These are phyloP conservation scores for Arthrinium puccinioides DNA, from an alignment of 2,329 filamentous ascomycete species.

Conservation along the genomic window DNA sequence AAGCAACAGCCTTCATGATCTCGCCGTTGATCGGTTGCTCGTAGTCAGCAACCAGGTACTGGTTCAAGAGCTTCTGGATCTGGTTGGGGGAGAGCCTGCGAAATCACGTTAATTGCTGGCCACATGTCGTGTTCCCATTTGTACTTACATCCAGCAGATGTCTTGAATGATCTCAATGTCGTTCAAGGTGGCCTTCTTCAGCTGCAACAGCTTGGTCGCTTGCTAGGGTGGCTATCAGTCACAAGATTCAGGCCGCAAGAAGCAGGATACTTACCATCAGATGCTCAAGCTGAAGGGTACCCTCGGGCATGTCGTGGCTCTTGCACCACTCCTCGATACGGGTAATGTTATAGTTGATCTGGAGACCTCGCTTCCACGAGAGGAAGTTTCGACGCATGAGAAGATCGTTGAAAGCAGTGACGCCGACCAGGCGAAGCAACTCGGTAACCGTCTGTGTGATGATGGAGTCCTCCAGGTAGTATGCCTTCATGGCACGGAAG, in stretches of 20 bases:
- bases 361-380: conserved; percentile 96
- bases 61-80: conserved; percentile 97
- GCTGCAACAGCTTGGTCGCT: conserved; percentile 94
- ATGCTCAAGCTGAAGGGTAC: conserved; percentile 94
- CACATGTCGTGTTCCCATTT: conserved; percentile 1
- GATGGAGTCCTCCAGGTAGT: conserved; percentile 93
- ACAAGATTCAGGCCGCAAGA: no score
- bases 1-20: conserved; percentile 99
- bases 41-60: conserved; percentile 97
- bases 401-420: conserved; percentile 96
- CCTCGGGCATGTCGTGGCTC: conserved; percentile 98
- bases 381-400: conserved; percentile 98
- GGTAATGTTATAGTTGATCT: conserved; percentile 99
- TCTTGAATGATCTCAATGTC: conserved; percentile 99
- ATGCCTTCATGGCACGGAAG: conserved; percentile 98
- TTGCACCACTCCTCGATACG: conserved; percentile 99
- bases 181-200: conserved; percentile 98
- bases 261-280: conserved; percentile 63
- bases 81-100: conserved; percentile 90
- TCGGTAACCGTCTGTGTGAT: conserved; percentile 94
- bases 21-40: conserved; percentile 99
- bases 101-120: conserved; percentile 8
- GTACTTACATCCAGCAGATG: conserved; percentile 96
- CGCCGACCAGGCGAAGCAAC: conserved; percentile 83
- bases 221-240: conserved; percentile 48